Conservation (phyloP, 192 early-diverging fungal species). For the Diversispora epigaea region DNA sequence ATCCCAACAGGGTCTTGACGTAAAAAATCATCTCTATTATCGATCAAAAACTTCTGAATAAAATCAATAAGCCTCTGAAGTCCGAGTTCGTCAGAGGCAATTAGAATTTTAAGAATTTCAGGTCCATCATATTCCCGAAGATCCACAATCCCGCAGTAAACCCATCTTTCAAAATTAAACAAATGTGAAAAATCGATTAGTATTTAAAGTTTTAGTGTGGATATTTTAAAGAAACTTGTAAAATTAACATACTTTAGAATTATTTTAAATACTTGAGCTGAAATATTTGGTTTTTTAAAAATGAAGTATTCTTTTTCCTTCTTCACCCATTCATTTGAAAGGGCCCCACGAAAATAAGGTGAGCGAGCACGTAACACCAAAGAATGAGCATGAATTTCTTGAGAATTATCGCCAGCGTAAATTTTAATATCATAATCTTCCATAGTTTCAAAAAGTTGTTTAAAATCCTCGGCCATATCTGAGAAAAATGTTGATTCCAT, state of each 20-base stretch:
- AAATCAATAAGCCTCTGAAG: too few species aligned
- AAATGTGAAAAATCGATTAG: background rate
- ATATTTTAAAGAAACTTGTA: background rate
- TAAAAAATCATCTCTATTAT: background rate
- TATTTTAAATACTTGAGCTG: background rate
- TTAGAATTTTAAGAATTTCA: too few species aligned
- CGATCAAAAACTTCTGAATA: background rate
- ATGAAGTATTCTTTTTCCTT: background rate
- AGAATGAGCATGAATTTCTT: constrained; percentile 15
- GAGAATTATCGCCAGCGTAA: background rate
- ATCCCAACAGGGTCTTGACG: background rate
- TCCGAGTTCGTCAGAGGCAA: too few species aligned
- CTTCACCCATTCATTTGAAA: background rate
- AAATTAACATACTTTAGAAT: background rate
- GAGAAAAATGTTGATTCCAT: background rate
- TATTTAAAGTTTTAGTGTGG: background rate
- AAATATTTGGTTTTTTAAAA: constrained; percentile 19
- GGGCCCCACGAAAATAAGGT: constrained; percentile 1
- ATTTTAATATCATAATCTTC: background rate
- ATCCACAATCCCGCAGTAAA: background rate
- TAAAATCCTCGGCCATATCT: background rate
- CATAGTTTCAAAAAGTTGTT: background rate
- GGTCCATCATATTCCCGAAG: background rate
- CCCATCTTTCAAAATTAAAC: background rate
- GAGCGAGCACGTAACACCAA: background rate